A percentile compares a stretch with the other conserved stretches of the same genome.
These are phyloP conservation scores for Neoboletus brunneissimus DNA, from an alignment of 768 basidiomycete genomes.

Conservation along the genomic window DNA sequence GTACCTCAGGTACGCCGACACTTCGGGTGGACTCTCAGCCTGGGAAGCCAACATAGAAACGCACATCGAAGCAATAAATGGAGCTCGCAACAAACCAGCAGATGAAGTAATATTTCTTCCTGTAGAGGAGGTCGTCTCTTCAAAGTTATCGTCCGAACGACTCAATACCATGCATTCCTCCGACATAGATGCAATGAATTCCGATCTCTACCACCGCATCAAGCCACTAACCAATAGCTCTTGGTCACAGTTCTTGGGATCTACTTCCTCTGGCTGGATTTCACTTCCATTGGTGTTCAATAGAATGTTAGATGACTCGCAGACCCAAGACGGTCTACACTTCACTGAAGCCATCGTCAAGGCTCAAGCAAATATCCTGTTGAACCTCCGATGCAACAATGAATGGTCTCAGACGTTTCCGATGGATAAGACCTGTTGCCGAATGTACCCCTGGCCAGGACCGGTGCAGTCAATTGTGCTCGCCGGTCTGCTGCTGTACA, in stretches of 20 bases:
- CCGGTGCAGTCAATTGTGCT: constrained; percentile 55
- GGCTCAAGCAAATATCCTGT: constrained; percentile 71
- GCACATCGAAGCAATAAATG: constrained; percentile 51
- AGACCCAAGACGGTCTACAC: constrained; percentile 86
- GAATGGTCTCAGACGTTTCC: constrained; percentile 58
- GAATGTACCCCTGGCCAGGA: constrained; percentile 66
- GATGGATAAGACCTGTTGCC: constrained; percentile 78
- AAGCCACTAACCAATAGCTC: constrained; percentile 33
- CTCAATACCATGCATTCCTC: constrained; percentile 66
- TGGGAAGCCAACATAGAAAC: constrained; percentile 77
- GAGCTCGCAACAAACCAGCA: constrained; percentile 44
- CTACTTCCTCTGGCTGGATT: constrained; percentile 35
- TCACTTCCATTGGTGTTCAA: constrained; percentile 81
- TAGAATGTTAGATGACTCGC: constrained; percentile 63
- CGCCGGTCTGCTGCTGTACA: constrained; percentile 43
- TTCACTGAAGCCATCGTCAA: constrained; percentile 61
- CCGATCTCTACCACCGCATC: constrained; percentile 72
- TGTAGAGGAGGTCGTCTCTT: constrained; percentile 64
- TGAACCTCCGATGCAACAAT: constrained; percentile 82
- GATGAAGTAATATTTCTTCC: constrained; percentile 79
- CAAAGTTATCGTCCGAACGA: constrained; percentile 63
- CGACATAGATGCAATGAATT: constrained; percentile 91
- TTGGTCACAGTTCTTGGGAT: constrained; percentile 29
- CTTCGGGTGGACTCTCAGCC: constrained; percentile 69
- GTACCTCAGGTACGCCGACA: constrained; percentile 75